Conservation (phyloP, 2,329 filamentous ascomycete genomes). For the Aspergillus sp. region DNA sequence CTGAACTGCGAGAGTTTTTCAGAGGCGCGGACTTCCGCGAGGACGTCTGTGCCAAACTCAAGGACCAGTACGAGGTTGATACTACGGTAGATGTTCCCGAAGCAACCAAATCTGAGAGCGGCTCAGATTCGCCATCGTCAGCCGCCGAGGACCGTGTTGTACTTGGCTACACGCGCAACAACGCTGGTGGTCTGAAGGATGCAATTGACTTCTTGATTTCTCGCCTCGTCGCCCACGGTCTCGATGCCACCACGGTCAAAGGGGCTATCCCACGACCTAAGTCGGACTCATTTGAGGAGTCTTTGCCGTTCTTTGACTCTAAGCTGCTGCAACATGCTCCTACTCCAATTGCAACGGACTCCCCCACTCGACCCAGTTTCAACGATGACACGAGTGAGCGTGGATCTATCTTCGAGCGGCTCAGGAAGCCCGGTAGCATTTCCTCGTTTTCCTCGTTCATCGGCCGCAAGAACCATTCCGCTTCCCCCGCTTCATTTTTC, state of each 20-base stretch:
- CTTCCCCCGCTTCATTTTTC: constrained; percentile 84
- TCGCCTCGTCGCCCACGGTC: constrained; percentile 79
- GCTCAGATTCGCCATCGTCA: constrained; percentile 46
- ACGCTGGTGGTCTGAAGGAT: constrained; percentile 90
- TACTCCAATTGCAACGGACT: constrained; percentile 76
- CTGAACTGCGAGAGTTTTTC: constrained; percentile 77
- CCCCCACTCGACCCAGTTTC: constrained; percentile 82
- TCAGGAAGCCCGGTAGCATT: constrained; percentile 93
- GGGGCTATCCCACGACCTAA: constrained; percentile 97
- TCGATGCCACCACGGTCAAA: constrained; percentile 84
- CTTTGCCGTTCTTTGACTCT: constrained; percentile 93
- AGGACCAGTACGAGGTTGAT: constrained; percentile 88
- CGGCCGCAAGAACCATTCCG: constrained; percentile 90
- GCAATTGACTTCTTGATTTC: constrained; percentile 92
- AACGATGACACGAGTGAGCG: constrained; percentile 78
- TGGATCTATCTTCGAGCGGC: constrained; percentile 82
- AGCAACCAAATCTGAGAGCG: constrained; percentile 31
- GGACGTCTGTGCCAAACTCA: constrained; percentile 80
- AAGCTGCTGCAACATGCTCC: constrained; percentile 94
- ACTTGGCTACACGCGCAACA: constrained; percentile 92
- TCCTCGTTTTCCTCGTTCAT: constrained; percentile 95
- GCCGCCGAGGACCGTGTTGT: constrained; percentile 57
- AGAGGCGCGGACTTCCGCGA: constrained; percentile 76
- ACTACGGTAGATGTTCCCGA: constrained; percentile 64
- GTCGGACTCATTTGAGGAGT: constrained; percentile 97